Conservation (phyloP, 352 stramenopile genomes). For the Phytophthora macrochlamydospora region DNA sequence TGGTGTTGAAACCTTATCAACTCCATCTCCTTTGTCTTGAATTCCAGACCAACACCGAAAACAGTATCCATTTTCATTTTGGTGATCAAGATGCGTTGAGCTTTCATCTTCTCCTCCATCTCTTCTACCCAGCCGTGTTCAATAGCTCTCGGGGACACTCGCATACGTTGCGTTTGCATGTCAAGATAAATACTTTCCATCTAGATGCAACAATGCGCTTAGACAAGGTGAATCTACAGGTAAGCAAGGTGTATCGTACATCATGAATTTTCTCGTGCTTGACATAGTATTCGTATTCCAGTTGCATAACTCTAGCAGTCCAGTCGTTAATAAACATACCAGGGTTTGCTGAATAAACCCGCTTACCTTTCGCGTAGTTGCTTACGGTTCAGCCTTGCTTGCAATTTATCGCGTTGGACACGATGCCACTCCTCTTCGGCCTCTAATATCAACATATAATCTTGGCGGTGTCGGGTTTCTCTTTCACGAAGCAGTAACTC, state of each 20-base stretch:
- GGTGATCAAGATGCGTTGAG: conserved; percentile 65
- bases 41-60: conserved; percentile 59
- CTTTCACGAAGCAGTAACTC: conserved; percentile 51
- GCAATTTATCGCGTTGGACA: conserved; percentile 61
- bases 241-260: conserved; percentile 38
- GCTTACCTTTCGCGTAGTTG: conserved; percentile 59
- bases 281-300: conserved; percentile 71
- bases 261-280: conserved; percentile 68
- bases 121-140: conserved; percentile 84
- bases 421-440: conserved; percentile 73
- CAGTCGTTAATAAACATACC: background rate
- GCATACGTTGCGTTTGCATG: conserved; percentile 77
- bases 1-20: conserved; percentile 37
- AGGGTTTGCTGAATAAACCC: background rate
- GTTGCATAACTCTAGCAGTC: conserved; percentile 48
- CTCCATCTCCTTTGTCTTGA: conserved; percentile 61
- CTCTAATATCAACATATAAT: conserved; percentile 76
- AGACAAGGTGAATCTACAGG: background rate
- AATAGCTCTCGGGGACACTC: conserved; percentile 76
- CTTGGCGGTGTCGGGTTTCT: conserved; percentile 65
- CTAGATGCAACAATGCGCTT: conserved; percentile 25
- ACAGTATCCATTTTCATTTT: conserved; percentile 58
- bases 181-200: conserved; percentile 85
- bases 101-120: conserved; percentile 78
- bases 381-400: conserved; percentile 56